phyloP scores from a whole-genome alignment of 306 rosid genomes.

The Prosopis cineraria region DNA sequence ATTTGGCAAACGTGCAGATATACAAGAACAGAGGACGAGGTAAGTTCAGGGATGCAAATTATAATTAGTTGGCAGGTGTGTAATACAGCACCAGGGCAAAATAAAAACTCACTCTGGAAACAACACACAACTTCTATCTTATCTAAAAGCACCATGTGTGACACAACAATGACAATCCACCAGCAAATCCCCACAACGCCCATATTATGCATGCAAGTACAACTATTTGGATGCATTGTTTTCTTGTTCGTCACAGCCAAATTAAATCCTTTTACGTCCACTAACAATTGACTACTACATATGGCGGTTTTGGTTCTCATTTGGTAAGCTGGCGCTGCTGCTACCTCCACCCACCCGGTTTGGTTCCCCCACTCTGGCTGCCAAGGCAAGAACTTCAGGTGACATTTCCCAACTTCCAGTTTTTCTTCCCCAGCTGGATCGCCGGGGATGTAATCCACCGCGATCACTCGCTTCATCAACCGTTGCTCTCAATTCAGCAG shows the following conservation, averaged over 20 bases:
- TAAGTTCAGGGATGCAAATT: constrained; percentile 40
- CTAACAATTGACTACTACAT: constrained; percentile 15
- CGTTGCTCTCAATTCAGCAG: constrained; percentile 72
- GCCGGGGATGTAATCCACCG: constrained; percentile 80
- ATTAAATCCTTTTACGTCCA: constrained; percentile 17
- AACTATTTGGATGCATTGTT: constrained; percentile 32
- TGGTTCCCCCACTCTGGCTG: constrained; percentile 82
- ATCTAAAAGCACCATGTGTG: constrained; percentile 42
- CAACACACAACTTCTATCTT: constrained; percentile 45
- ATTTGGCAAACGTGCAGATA: not conserved
- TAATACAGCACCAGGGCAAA: constrained; percentile 37
- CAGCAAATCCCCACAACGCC: constrained; percentile 30
- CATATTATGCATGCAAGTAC: constrained; percentile 47
- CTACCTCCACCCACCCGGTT: constrained; percentile 67
- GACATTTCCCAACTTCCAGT: constrained; percentile 99
- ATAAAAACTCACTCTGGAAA: constrained; percentile 52
- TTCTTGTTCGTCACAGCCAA: constrained; percentile 25
- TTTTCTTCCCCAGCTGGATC: constrained; percentile 99
- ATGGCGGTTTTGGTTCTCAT: constrained; percentile 43
- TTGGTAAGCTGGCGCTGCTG: constrained; percentile 47
- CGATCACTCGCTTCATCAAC: constrained; percentile 71
- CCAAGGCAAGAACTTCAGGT: constrained; percentile 93
- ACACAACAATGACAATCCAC: constrained; percentile 46
- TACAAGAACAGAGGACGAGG: not conserved
- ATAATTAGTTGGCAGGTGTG: constrained; percentile 47